phyloP scores from a whole-genome alignment of 139 green algal genomes.

The Closterium sp. region DNA sequence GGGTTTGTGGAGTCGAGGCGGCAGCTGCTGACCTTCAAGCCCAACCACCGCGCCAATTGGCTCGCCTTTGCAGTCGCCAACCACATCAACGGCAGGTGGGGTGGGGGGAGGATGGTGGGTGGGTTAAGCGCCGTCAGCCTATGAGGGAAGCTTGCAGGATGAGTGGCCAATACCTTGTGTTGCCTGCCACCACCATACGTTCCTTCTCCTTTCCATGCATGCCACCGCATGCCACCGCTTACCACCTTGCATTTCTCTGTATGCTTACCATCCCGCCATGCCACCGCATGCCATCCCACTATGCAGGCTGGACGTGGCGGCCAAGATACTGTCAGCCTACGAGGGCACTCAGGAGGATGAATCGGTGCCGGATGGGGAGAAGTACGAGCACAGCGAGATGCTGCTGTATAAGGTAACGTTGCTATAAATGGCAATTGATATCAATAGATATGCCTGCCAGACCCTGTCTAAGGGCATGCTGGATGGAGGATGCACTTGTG shows the following conservation, averaged over 20 bases:
- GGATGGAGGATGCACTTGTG: too few relatives aligned
- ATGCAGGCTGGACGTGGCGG: conserved; percentile 25
- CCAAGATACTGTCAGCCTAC: conserved; percentile 50
- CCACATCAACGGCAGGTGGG: conserved; percentile 76
- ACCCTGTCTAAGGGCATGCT: too few relatives aligned
- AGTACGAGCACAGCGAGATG: conserved; percentile 95
- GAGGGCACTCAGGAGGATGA: conserved; percentile 58
- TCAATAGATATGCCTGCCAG: too few relatives aligned
- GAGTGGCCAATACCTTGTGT: too few relatives aligned
- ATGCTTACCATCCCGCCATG: too few relatives aligned
- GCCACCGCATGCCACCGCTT: too few relatives aligned
- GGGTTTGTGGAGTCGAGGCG: too few relatives aligned
- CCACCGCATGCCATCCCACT: background rate
- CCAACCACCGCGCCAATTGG: conserved; percentile 84
- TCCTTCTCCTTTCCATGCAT: too few relatives aligned
- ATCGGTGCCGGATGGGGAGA: conserved; percentile 61
- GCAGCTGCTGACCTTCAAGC: conserved; percentile 77
- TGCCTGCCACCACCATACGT: too few relatives aligned
- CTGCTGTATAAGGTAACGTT: conserved; percentile 80
- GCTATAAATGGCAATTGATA: background rate
- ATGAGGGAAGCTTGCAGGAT: too few relatives aligned
- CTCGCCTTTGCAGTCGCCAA: conserved; percentile 87
- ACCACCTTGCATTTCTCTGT: too few relatives aligned
- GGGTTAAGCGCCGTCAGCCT: too few relatives aligned
- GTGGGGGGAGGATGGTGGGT: background rate